A percentile compares a stretch with the other conserved stretches of the same genome.
Conservation (phyloP, 768 basidiomycete genomes). For the Pleurotus eryngii region DNA sequence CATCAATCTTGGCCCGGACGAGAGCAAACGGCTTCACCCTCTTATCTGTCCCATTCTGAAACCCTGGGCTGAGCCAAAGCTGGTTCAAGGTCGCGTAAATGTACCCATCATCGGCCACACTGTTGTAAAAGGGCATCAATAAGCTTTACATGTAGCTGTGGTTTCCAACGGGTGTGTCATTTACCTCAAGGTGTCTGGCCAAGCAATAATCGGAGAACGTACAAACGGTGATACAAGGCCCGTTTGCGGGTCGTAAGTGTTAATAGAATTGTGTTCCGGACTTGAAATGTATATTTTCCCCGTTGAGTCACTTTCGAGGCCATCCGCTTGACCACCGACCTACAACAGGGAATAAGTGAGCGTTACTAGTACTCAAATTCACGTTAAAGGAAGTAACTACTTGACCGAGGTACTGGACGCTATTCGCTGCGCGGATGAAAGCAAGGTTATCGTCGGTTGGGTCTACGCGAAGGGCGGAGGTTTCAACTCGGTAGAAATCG, state of each 20-base stretch:
- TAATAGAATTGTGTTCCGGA: conserved; percentile 15
- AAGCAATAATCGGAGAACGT: conserved; percentile 14
- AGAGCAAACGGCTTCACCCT: conserved; percentile 13
- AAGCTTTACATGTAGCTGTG: too few relatives aligned
- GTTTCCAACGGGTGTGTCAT: background rate
- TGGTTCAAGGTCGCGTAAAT: conserved; percentile 14
- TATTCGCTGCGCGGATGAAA: conserved; percentile 10
- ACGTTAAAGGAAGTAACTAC: background rate
- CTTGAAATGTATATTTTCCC: conserved; percentile 15
- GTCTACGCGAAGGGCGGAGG: conserved; percentile 10
- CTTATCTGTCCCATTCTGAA: conserved; percentile 15
- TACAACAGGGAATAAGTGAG: background rate
- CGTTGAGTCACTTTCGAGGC: conserved; percentile 13
- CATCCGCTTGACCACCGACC: conserved; percentile 15
- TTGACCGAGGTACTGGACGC: conserved; percentile 14
- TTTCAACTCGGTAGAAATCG: conserved; percentile 12
- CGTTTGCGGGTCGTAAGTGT: conserved; percentile 12
- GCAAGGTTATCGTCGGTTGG: conserved; percentile 11
- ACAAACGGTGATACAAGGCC: conserved; percentile 13
- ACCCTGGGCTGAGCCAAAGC: conserved; percentile 11
- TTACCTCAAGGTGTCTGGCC: conserved; percentile 13
- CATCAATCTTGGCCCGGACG: conserved; percentile 10
- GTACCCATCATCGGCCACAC: conserved; percentile 13
- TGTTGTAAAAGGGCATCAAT: background rate
- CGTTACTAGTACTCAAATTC: background rate